These are phyloP conservation scores for Xylaria curta DNA, from an alignment of 495 filamentous ascomycete species.

Conservation along the genomic window DNA sequence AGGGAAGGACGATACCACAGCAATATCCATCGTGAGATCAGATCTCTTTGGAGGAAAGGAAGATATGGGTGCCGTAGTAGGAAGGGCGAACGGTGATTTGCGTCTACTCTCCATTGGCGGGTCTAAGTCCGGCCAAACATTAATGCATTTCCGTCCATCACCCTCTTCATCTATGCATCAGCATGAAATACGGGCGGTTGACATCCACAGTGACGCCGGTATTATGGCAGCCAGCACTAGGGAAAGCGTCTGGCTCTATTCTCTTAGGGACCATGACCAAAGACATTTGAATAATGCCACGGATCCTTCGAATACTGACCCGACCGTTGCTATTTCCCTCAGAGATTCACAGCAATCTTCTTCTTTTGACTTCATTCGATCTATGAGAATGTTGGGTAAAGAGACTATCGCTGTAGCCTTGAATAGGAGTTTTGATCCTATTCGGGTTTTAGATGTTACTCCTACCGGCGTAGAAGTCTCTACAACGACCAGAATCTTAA, in stretches of 20 bases:
- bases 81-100: slow-evolving; percentile 52
- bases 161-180: slow-evolving; percentile 22
- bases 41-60: slow-evolving; percentile 7
- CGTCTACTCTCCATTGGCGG: slow-evolving; percentile 46
- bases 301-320: slow-evolving; percentile 23
- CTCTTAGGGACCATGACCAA: slow-evolving; percentile 24
- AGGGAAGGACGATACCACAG: slow-evolving; percentile 51
- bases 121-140: slow-evolving; percentile 39
- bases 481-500: slow-evolving; percentile 29
- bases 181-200: slow-evolving; percentile 45
- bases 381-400: slow-evolving; percentile 46
- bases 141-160: slow-evolving; percentile 37
- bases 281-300: not conserved
- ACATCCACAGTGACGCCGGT: slow-evolving; percentile 37
- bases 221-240: slow-evolving; percentile 38
- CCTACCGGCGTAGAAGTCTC: slow-evolving; percentile 44
- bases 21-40: slow-evolving; percentile 43
- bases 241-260: slow-evolving; percentile 40
- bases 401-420: slow-evolving; percentile 46
- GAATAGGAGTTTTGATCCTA: slow-evolving; percentile 42
- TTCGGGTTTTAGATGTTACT: slow-evolving; percentile 48
- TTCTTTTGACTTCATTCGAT: slow-evolving; percentile 36
- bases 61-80: slow-evolving; percentile 40
- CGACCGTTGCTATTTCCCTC: slow-evolving; percentile 24
- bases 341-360: slow-evolving; percentile 8